Evolutionary conservation across 352 stramenopile species (phyloP), one percentile per base, ranked within the genome.

Genomic region (Phytophthora macrochlamydospora): DNA sequence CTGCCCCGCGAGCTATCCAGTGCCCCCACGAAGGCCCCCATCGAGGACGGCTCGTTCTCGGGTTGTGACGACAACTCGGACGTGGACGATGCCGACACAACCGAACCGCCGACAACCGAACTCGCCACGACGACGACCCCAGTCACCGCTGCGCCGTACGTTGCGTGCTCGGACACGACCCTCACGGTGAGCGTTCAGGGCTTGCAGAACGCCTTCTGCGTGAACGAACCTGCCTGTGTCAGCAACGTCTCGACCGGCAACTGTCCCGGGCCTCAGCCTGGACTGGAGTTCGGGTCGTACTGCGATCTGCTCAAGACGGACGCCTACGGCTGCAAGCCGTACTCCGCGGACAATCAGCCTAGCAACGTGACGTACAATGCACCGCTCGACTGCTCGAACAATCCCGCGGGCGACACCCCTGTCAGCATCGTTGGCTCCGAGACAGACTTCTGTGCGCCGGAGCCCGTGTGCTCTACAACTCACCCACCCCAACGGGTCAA

Each of bases 321-420:
- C 11, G 72, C 70, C 24, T 88, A 79, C 59, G 79, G 76, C 8
- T 88, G 76, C 65, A 78, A 73, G 63, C 75, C 64, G 7, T 69
- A 76, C 44, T 71, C 51, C 0, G 59, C 59, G n/a, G 53, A 68
- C 30, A 74, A 75, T 32, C 58, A 72, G 3, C 54, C 51, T 6
- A 54, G 60, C 61, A 70, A 63, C 13, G 57, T 57, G 32, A 69
- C 61, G 33, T 77, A 78, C 35, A 55, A 52, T 1, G 65, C 56
- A 12, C 71, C 64, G 29, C 37, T 67, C 14, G 31, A 78, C 45
- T 75, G 71, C 67, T 56, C 71, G 1, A 62, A 43, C 48, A 78
- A 78, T 52, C 61, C 66, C 6, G 52, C 69, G 7, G 69, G 73
- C 1, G 45, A 73, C 2, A 69, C 56, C 2, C 62, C 69, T 1